Conservation (phyloP, 345 rosid genomes). For the Theobroma cacao region DNA sequence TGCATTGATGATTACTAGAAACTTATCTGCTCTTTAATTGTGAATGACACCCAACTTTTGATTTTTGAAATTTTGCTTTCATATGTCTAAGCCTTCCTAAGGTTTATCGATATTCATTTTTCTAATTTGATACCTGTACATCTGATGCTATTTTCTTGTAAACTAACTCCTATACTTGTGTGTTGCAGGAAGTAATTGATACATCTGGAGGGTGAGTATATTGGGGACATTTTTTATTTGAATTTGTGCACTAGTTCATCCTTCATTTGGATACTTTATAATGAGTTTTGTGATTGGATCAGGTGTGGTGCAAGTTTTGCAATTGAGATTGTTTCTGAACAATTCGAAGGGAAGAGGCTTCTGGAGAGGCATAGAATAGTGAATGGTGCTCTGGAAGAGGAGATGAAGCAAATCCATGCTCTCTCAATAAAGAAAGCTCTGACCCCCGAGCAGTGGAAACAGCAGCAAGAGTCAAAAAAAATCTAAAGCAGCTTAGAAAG, state of each 20-base stretch:
- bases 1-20: background rate
- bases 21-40: background rate
- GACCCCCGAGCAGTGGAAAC: slow-evolving; percentile 74
- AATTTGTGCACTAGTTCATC: background rate
- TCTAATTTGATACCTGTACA: background rate
- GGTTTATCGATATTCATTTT: background rate
- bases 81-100: background rate
- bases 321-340: slow-evolving; percentile 63
- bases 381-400: slow-evolving; percentile 72
- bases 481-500: slow-evolving; percentile 24
- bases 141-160: background rate
- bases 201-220: slow-evolving; percentile 87
- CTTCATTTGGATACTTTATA: background rate
- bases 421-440: slow-evolving; percentile 77
- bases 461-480: slow-evolving; percentile 49
- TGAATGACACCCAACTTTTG: background rate
- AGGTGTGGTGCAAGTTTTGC: slow-evolving; percentile 89
- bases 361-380: slow-evolving; percentile 84
- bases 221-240: background rate
- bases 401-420: slow-evolving; percentile 90
- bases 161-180: slow-evolving; percentile 14
- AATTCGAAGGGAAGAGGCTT: slow-evolving; percentile 84
- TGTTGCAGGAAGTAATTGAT: slow-evolving; percentile 72
- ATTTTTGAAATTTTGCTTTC: background rate
- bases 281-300: slow-evolving; percentile 7